These are phyloP conservation scores for Chaetoceros tenuissimus DNA, from an alignment of 108 stramenopile genomes.

Conservation along the genomic window DNA sequence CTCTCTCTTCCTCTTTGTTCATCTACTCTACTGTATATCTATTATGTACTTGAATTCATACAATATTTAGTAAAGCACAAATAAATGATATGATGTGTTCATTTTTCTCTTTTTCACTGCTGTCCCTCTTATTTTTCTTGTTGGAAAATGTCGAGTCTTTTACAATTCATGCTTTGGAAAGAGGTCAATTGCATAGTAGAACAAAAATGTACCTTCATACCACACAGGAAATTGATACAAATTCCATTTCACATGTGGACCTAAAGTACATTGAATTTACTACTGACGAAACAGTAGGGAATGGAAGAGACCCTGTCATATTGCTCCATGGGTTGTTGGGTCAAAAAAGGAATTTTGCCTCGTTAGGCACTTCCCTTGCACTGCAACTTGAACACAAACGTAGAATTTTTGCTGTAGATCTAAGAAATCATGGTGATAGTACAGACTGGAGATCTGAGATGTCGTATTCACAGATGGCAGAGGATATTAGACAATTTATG, in stretches of 20 bases:
- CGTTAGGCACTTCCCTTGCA: slow-evolving; percentile 57
- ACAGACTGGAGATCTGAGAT: slow-evolving; percentile 52
- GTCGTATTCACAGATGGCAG: slow-evolving; percentile 81
- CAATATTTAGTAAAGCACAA: no score
- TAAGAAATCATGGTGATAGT: slow-evolving; percentile 90
- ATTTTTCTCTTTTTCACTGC: no score
- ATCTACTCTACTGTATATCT: no score
- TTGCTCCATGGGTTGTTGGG: slow-evolving; percentile 93
- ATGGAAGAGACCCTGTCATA: slow-evolving; percentile 32
- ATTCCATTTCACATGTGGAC: background rate
- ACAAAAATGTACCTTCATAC: no score
- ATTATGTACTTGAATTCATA: no score
- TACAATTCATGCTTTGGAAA: no score
- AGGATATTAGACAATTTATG: slow-evolving; percentile 73
- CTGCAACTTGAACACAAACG: slow-evolving; percentile 53
- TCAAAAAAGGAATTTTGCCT: slow-evolving; percentile 89
- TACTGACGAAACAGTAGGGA: background rate
- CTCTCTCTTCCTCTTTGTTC: no score
- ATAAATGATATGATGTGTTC: no score
- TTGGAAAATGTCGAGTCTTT: no score
- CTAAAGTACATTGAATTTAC: background rate
- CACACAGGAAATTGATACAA: no score
- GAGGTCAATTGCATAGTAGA: no score
- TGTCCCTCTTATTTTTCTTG: no score
- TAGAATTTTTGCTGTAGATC: slow-evolving; percentile 63